These are phyloP conservation scores for Euphrasia confusa DNA, from an alignment of 257 asterid genomes.

Conservation along the genomic window DNA sequence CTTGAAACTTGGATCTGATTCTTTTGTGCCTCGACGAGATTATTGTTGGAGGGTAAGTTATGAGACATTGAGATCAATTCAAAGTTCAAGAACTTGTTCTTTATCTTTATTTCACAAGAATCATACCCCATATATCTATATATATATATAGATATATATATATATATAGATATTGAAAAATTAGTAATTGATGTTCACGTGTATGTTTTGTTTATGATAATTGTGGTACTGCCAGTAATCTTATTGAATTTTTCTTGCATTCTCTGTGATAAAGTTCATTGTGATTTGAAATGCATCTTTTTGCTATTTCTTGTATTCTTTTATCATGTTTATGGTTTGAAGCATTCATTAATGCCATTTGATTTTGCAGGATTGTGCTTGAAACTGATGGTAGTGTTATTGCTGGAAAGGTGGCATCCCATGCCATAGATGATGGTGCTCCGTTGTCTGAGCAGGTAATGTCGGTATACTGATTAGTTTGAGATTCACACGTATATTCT, in stretches of 20 bases:
- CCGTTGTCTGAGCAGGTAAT: slow-evolving; percentile 74
- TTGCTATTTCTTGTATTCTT: not conserved
- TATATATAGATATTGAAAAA: not conserved
- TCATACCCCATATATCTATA: not conserved
- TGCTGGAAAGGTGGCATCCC: slow-evolving; percentile 73
- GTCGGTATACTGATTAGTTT: not conserved
- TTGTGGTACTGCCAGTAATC: not conserved
- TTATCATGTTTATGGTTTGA: not conserved
- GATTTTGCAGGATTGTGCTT: slow-evolving; percentile 51
- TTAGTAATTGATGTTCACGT: not conserved
- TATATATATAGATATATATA: no score
- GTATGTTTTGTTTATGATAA: not conserved
- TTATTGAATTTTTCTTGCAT: no score
- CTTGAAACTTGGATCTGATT: slow-evolving; percentile 79
- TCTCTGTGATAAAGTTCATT: not conserved
- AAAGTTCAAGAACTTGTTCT: not conserved
- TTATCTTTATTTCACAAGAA: not conserved
- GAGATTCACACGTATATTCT: not conserved
- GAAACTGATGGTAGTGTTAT: slow-evolving; percentile 74
- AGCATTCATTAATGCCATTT: not conserved
- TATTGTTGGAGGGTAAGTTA: slow-evolving; percentile 74
- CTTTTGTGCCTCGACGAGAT: slow-evolving; percentile 80
- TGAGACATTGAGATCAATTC: slow-evolving; percentile 3
- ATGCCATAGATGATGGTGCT: slow-evolving; percentile 64
- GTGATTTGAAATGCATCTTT: not conserved